phyloP scores from a whole-genome alignment of 2,329 filamentous ascomycete genomes.

The Penicillium sp. region DNA sequence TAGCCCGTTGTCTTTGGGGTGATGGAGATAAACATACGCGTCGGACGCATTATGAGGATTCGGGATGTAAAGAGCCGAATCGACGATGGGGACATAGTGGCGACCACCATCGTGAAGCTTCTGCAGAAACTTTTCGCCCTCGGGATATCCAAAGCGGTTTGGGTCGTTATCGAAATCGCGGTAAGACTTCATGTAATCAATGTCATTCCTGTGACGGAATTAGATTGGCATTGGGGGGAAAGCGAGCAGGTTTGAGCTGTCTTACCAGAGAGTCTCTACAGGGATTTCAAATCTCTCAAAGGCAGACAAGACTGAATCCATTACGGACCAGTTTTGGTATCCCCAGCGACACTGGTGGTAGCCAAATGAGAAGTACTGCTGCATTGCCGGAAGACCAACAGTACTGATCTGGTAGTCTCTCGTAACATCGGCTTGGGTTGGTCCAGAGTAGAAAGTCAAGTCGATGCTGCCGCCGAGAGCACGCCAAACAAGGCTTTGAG shows the following conservation, averaged over 20 bases:
- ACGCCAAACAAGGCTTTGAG: conserved; percentile 69
- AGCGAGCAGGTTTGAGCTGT: neutral
- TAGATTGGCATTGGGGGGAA: neutral
- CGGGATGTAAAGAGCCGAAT: conserved; percentile 68
- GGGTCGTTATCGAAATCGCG: conserved; percentile 61
- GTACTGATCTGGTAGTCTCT: conserved; percentile 68
- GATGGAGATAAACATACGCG: conserved; percentile 48
- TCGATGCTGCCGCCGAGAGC: conserved; percentile 75
- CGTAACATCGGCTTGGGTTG: conserved; percentile 66
- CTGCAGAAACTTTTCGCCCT: conserved; percentile 53
- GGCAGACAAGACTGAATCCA: conserved; percentile 59
- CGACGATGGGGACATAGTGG: conserved; percentile 63
- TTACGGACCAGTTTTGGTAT: conserved; percentile 69
- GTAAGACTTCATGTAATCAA: conserved; percentile 61
- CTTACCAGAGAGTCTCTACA: conserved; percentile 52
- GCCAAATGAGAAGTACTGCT: conserved; percentile 79
- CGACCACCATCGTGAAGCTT: conserved; percentile 55
- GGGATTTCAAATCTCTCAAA: conserved; percentile 59
- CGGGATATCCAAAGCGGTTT: conserved; percentile 51
- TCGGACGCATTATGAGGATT: conserved; percentile 69
- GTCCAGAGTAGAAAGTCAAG: conserved; percentile 76
- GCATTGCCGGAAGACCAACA: conserved; percentile 71
- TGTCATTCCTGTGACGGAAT: conserved; percentile 39
- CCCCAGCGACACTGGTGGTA: conserved; percentile 85
- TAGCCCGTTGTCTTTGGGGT: neutral